Evolutionary conservation across 179 eudicot genomes (phyloP).

Genomic region (Sideroxylon spinosum): DNA sequence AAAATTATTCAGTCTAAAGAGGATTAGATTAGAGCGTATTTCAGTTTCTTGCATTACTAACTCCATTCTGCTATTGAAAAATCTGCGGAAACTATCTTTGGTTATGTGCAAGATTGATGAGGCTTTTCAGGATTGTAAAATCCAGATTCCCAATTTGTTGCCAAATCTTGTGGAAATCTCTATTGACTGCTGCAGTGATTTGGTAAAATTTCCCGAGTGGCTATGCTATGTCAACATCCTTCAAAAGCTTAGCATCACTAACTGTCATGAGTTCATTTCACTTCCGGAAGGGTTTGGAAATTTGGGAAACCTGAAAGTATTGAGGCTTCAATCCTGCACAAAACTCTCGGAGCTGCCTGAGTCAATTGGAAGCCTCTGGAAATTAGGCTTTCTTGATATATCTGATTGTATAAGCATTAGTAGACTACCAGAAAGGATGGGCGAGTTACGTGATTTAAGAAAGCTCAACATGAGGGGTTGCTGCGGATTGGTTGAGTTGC

Average conservation of each 20-base stretch:
- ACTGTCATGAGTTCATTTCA: conserved; percentile 29
- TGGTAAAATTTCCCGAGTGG: conserved; percentile 25
- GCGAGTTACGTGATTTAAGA: conserved; percentile 17
- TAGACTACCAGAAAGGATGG: conserved; percentile 21
- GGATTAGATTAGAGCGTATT: conserved; percentile 26
- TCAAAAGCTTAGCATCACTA: conserved; percentile 26
- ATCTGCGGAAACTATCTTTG: conserved; percentile 30
- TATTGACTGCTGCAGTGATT: conserved; percentile 29
- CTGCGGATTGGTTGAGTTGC: conserved; percentile 20
- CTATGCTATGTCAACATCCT: conserved; percentile 20
- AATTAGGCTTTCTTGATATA: conserved; percentile 27
- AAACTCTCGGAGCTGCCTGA: conserved; percentile 20
- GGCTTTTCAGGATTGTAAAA: conserved; percentile 11
- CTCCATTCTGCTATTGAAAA: conserved; percentile 19
- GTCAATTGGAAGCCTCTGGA: conserved; percentile 23
- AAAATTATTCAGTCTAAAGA: conserved; percentile 16
- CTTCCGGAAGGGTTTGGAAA: conserved; percentile 29
- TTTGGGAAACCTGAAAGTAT: conserved; percentile 21
- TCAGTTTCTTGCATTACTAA: conserved; percentile 13
- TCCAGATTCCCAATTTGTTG: conserved; percentile 13
- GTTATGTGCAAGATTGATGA: conserved; percentile 25
- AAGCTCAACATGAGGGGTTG: conserved; percentile 28
- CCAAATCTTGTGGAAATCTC: conserved; percentile 30
- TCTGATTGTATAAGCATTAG: conserved; percentile 22
- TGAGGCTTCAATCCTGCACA: conserved; percentile 28